These are phyloP conservation scores for Symmetrospora coprosmae DNA, from an alignment of 768 basidiomycete genomes.

Conservation along the genomic window DNA sequence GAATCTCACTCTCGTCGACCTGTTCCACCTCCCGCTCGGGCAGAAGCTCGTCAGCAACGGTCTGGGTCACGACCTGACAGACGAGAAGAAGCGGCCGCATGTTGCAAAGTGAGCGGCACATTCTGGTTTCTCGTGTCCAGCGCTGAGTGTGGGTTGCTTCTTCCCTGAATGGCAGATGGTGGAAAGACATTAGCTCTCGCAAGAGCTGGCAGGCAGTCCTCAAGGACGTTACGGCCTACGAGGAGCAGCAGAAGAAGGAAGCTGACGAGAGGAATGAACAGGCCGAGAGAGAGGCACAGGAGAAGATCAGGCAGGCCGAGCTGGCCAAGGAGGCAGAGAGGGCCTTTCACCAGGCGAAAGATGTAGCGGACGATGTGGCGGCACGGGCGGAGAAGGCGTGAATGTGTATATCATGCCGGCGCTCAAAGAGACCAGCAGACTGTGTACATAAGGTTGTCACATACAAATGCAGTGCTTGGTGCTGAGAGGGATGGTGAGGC, in stretches of 20 bases:
- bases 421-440: no score
- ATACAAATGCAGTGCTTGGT: no score
- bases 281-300: no score
- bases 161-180: conserved; percentile 3
- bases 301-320: no score
- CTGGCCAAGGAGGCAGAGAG: conserved; percentile 6
- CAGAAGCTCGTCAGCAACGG: conserved; percentile 3
- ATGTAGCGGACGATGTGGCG: no score
- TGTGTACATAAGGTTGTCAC: no score
- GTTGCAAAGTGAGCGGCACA: conserved; percentile 3
- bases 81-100: neutral
- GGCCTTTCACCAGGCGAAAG: no score
- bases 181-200: neutral
- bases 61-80: conserved; percentile 1
- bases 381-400: no score
- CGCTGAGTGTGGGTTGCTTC: neutral
- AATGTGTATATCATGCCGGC: no score
- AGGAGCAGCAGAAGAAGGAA: conserved; percentile 4
- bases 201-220: conserved; percentile 5
- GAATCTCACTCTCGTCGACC: conserved; percentile 9
- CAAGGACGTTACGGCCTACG: neutral
- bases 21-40: conserved; percentile 14
- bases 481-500: no score
- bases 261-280: no score
- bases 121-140: no score